Evolutionary conservation across 305 asterid species (phyloP).

Genomic region (Striga hermonthica): DNA sequence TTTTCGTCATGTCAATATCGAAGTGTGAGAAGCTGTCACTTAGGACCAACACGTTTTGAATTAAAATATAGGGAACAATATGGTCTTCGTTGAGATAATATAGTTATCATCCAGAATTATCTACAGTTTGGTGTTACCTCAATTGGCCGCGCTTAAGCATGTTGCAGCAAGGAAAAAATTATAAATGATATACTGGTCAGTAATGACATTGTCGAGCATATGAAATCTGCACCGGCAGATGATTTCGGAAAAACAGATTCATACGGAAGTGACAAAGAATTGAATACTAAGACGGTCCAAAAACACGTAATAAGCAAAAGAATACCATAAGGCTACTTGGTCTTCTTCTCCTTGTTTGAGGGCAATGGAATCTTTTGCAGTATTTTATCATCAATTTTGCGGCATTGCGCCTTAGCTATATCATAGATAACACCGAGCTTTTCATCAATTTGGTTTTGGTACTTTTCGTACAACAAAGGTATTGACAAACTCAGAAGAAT

Average conservation of each 20-base stretch:
- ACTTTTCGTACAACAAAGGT: slow-evolving; percentile 65
- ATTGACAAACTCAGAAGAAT: slow-evolving; percentile 61
- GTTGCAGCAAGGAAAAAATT: slow-evolving; percentile 17
- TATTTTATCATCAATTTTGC: slow-evolving; percentile 46
- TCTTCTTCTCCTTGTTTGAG: slow-evolving; percentile 64
- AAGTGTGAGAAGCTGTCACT: too few relatives aligned
- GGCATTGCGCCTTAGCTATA: slow-evolving; percentile 46
- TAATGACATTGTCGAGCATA: slow-evolving; percentile 1
- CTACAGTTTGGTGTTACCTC: too few relatives aligned
- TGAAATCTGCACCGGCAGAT: neutral
- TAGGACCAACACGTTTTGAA: too few relatives aligned
- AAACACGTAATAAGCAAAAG: neutral
- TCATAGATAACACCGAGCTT: slow-evolving; percentile 51
- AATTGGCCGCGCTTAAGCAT: neutral
- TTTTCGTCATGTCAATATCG: too few relatives aligned
- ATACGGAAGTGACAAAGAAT: slow-evolving; percentile 4
- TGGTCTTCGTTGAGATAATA: too few relatives aligned
- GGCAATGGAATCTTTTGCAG: slow-evolving; percentile 52
- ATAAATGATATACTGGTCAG: neutral
- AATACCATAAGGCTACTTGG: slow-evolving; percentile 50
- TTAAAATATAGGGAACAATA: too few relatives aligned
- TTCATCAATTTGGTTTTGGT: slow-evolving; percentile 63
- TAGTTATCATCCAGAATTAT: too few relatives aligned
- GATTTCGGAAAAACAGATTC: neutral
- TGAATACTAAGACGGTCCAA: slow-evolving; percentile 4